These are phyloP conservation scores for Pittosporum tobira DNA, from an alignment of 129 eudicot genomes.

Conservation along the genomic window DNA sequence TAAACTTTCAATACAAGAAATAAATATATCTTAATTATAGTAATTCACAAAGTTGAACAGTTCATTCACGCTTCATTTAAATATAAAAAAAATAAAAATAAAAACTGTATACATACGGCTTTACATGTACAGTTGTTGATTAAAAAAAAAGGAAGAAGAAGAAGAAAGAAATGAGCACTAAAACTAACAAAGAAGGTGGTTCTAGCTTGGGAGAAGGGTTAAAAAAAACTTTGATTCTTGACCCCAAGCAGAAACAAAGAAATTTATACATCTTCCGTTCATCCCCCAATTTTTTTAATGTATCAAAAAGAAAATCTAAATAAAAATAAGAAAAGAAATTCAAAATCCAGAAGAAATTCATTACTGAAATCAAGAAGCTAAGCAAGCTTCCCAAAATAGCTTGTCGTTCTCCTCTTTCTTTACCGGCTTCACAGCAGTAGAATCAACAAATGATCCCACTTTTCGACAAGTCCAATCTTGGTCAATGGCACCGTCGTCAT, in stretches of 20 bases:
- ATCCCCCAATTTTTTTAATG: not conserved
- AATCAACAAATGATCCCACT: slow-evolving; percentile 15
- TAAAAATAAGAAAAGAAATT: not conserved
- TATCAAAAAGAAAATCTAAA: not conserved
- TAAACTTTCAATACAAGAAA: too few species aligned
- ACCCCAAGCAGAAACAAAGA: not conserved
- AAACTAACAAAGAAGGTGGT: not conserved
- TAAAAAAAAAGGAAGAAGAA: not conserved
- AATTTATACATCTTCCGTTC: not conserved
- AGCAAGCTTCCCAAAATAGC: slow-evolving; percentile 42
- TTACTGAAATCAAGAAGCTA: slow-evolving; percentile 26
- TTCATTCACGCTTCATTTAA: not conserved
- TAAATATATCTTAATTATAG: not conserved
- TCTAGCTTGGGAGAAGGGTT: not conserved
- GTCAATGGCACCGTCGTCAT: slow-evolving; percentile 2
- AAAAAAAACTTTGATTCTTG: slow-evolving; percentile 2
- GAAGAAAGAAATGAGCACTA: not conserved
- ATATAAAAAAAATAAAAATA: not conserved
- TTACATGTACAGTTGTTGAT: not conserved
- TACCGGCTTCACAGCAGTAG: slow-evolving; percentile 8
- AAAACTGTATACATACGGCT: not conserved
- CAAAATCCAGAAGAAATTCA: not conserved
- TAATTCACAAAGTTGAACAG: not conserved
- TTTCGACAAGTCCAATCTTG: slow-evolving; percentile 4
- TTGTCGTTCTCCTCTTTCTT: slow-evolving; percentile 30